Percentiles rank a stretch among this genome's conserved stretches.
These are phyloP conservation scores for Erysimum cheiri DNA, from an alignment of 441 rosid species.

Conservation along the genomic window DNA sequence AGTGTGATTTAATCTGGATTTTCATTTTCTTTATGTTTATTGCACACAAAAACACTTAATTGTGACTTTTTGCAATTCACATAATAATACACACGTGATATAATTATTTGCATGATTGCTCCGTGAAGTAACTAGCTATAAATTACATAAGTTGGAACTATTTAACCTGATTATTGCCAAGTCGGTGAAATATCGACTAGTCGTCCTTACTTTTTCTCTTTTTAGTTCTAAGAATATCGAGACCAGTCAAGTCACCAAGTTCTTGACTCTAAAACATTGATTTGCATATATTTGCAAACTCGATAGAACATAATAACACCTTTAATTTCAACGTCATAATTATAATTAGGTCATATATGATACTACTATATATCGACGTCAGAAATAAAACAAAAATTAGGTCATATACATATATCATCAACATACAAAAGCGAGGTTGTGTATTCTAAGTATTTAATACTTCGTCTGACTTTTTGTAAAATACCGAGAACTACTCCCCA, in stretches of 20 bases:
- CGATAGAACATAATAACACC: neutral
- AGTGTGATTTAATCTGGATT: neutral
- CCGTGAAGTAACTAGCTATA: neutral
- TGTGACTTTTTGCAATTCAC: neutral
- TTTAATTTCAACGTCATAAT: neutral
- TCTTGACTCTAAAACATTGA: slow-evolving; percentile 24
- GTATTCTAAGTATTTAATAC: slow-evolving; percentile 16
- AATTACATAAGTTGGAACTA: neutral
- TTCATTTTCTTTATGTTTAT: neutral
- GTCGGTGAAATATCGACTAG: slow-evolving; percentile 10
- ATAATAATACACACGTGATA: slow-evolving; percentile 4
- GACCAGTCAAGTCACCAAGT: slow-evolving; percentile 22
- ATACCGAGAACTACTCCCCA: slow-evolving; percentile 31
- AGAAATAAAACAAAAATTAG: slow-evolving; percentile 15
- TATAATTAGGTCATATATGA: slow-evolving; percentile 29
- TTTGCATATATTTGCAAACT: slow-evolving; percentile 22
- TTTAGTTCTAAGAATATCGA: too few relatives aligned
- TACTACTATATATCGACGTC: slow-evolving; percentile 42
- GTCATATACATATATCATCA: slow-evolving; percentile 31
- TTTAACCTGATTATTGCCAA: neutral
- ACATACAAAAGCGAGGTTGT: slow-evolving; percentile 12
- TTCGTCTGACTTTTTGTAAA: slow-evolving; percentile 30
- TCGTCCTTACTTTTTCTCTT: neutral
- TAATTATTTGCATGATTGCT: neutral
- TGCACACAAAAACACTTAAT: neutral